phyloP scores from a whole-genome alignment of 2,329 filamentous ascomycete genomes.

The Phialophora tarda region DNA sequence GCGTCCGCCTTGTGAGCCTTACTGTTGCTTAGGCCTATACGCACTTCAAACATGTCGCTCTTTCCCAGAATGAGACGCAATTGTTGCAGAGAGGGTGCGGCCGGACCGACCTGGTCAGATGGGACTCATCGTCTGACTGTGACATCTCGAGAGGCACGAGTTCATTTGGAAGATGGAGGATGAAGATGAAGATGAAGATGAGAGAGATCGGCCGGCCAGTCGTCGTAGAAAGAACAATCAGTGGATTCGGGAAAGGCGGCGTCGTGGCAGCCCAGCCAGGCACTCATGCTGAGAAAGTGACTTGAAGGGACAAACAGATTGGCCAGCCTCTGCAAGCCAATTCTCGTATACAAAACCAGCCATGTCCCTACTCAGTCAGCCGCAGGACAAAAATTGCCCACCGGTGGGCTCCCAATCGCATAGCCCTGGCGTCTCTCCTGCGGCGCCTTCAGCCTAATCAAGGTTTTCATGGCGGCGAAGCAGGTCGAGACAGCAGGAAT shows the following conservation, averaged over 20 bases:
- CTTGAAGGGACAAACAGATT: neutral
- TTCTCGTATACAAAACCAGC: neutral
- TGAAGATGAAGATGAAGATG: neutral
- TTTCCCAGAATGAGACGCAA: conserved; percentile 4
- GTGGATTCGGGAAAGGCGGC: neutral
- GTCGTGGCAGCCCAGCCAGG: neutral
- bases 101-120: neutral
- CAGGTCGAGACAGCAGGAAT: neutral
- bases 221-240: too few species aligned
- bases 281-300: neutral
- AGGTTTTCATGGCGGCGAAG: neutral
- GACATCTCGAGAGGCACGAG: neutral
- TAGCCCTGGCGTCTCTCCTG: neutral
- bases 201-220: too few species aligned
- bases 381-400: neutral
- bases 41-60: conserved; percentile 1
- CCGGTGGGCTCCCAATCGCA: neutral
- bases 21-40: neutral
- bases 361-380: neutral
- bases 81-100: neutral
- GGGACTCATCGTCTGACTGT: neutral
- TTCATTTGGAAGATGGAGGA: neutral
- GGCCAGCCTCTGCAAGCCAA: neutral
- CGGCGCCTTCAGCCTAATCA: neutral
- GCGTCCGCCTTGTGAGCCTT: neutral